Conservation (phyloP, 257 asterid genomes). For the Solanum chiquidenum region DNA sequence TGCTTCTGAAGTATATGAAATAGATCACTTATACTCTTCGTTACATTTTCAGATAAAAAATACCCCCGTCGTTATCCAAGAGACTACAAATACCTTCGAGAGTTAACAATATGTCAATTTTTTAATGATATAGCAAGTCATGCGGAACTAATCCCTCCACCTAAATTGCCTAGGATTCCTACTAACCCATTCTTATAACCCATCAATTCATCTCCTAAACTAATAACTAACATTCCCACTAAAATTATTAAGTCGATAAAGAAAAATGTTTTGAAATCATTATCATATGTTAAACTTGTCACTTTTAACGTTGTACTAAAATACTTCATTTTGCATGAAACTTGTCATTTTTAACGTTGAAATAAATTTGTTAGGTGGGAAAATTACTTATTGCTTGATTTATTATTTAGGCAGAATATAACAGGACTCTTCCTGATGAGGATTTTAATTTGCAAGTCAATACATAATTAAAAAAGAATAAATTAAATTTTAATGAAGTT, state of each 20-base stretch:
- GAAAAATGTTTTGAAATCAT: neutral
- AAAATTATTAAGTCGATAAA: neutral
- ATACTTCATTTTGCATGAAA: neutral
- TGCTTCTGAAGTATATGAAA: too few relatives aligned
- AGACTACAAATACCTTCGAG: neutral
- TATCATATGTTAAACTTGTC: neutral
- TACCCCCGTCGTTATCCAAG: too few relatives aligned
- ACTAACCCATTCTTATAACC: neutral
- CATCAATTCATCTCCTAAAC: neutral
- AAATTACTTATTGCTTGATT: neutral
- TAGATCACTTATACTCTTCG: too few relatives aligned
- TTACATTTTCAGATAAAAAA: too few relatives aligned
- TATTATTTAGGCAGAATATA: neutral
- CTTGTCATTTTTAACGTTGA: neutral
- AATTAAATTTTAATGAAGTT: too few relatives aligned
- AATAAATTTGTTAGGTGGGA: neutral
- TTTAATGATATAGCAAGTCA: neutral
- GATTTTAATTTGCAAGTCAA: neutral
- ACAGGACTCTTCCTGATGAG: neutral
- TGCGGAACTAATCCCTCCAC: neutral
- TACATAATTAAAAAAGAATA: neutral
- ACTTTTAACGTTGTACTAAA: neutral
- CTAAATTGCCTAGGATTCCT: neutral
- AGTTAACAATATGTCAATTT: too few relatives aligned
- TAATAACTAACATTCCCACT: neutral